These are phyloP conservation scores for Sextonia rubra DNA, from an alignment of 164 flowering plant genomes.

Conservation along the genomic window DNA sequence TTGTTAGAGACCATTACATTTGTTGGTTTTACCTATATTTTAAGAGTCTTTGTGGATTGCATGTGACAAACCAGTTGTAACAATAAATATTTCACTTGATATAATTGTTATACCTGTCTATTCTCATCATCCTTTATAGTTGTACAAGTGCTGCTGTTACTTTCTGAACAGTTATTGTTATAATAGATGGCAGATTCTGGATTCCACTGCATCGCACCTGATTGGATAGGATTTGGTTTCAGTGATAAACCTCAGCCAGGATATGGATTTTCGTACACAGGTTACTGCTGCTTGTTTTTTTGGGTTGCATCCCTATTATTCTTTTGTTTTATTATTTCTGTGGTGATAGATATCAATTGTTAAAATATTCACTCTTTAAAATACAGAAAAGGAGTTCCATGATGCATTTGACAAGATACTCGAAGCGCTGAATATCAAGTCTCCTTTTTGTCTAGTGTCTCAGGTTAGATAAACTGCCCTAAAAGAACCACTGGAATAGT, in stretches of 20 bases:
- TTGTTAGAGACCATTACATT: background rate
- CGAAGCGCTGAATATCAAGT: conserved; percentile 45
- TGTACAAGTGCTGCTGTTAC: background rate
- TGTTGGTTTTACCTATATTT: background rate
- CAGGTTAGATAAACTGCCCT: conserved; percentile 49
- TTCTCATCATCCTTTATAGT: background rate
- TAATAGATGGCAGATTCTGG: conserved; percentile 82
- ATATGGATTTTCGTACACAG: conserved; percentile 89
- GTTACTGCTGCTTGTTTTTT: conserved; percentile 25
- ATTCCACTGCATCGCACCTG: conserved; percentile 97
- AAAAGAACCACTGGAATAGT: background rate
- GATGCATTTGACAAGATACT: conserved; percentile 71
- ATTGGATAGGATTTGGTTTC: conserved; percentile 99
- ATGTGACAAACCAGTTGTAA: background rate
- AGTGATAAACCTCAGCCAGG: conserved; percentile 97
- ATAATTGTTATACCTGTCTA: background rate
- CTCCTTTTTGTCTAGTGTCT: conserved; percentile 80
- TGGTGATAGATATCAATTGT: background rate
- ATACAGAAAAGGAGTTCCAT: conserved; percentile 87
- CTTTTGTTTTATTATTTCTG: background rate
- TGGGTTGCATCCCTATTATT: background rate
- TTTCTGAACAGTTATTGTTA: background rate
- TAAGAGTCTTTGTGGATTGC: background rate
- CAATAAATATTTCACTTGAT: background rate
- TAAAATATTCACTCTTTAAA: conserved; percentile 12